Conservation (phyloP, 2,329 filamentous ascomycete species). For the Colletotrichum nymphaeae region DNA sequence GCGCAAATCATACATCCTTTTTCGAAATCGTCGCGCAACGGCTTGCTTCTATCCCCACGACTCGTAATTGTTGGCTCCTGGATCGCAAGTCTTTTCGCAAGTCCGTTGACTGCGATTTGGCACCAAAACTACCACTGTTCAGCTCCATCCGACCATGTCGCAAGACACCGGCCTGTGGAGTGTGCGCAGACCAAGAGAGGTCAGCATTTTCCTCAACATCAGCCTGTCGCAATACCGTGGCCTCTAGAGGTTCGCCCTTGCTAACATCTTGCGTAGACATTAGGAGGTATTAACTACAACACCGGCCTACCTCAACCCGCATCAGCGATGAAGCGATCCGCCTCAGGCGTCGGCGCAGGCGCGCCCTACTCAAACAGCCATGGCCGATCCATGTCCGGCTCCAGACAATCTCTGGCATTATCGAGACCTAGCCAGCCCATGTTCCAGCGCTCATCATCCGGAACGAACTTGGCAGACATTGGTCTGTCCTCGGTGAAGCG, state of each 20-base stretch:
- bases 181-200: constrained; percentile 91
- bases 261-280: constrained; percentile 68
- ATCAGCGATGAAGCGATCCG: constrained; percentile 94
- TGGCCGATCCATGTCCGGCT: constrained; percentile 84
- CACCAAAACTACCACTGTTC: neutral
- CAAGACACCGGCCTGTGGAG: constrained; percentile 91
- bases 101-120: constrained; percentile 9
- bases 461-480: constrained; percentile 81
- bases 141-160: constrained; percentile 70
- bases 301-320: constrained; percentile 89
- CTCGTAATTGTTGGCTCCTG: neutral
- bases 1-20: neutral
- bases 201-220: constrained; percentile 54
- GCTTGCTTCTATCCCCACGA: too few species aligned
- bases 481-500: constrained; percentile 88
- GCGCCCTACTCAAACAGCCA: constrained; percentile 75
- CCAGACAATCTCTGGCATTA: constrained; percentile 86
- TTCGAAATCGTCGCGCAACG: neutral
- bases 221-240: neutral
- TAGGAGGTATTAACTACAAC: constrained; percentile 86
- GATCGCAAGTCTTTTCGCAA: neutral
- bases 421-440: constrained; percentile 86
- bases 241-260: neutral
- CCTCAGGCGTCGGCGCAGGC: constrained; percentile 77
- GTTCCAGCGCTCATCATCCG: constrained; percentile 87